These are phyloP conservation scores for Neurospora sp. DNA, from an alignment of 495 filamentous ascomycete genomes.

Conservation along the genomic window DNA sequence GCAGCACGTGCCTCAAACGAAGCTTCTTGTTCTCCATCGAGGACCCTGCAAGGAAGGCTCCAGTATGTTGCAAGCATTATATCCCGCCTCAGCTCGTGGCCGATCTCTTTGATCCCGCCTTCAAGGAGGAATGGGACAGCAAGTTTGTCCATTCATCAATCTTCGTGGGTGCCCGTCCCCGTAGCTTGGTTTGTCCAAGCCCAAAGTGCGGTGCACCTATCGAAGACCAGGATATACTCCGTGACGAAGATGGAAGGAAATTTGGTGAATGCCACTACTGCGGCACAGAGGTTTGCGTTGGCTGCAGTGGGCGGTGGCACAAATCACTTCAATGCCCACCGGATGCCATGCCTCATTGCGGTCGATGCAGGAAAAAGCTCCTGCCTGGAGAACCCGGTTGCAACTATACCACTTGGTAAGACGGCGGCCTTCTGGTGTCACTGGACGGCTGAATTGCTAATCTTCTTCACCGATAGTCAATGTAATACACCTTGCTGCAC, in stretches of 20 bases:
- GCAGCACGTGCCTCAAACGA: constrained; percentile 58
- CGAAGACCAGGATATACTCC: constrained; percentile 53
- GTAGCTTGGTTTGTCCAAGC: constrained; percentile 13
- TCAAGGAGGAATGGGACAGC: constrained; percentile 67
- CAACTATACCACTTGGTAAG: constrained; percentile 78
- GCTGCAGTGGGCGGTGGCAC: constrained; percentile 68
- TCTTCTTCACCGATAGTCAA: constrained; percentile 35
- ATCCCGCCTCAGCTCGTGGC: constrained; percentile 71
- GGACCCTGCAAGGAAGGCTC: constrained; percentile 72
- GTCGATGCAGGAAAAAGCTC: constrained; percentile 63
- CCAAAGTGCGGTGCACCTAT: constrained; percentile 63
- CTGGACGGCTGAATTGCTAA: constrained; percentile 6
- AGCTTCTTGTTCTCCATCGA: constrained; percentile 62
- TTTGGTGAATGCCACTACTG: constrained; percentile 55
- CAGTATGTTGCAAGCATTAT: constrained; percentile 62
- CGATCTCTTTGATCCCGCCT: constrained; percentile 55
- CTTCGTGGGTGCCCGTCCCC: constrained; percentile 62
- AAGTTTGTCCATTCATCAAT: constrained; percentile 67
- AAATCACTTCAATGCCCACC: constrained; percentile 54
- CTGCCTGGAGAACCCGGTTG: constrained; percentile 52
- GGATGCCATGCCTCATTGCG: constrained; percentile 69
- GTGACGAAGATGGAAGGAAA: constrained; percentile 36
- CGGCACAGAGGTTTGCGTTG: constrained; percentile 60
- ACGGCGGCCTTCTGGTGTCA: constrained; percentile 1
- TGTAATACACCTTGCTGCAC: constrained; percentile 79